Conservation (phyloP, 2,329 filamentous ascomycete genomes). For the Gaeumannomyces sp. region DNA sequence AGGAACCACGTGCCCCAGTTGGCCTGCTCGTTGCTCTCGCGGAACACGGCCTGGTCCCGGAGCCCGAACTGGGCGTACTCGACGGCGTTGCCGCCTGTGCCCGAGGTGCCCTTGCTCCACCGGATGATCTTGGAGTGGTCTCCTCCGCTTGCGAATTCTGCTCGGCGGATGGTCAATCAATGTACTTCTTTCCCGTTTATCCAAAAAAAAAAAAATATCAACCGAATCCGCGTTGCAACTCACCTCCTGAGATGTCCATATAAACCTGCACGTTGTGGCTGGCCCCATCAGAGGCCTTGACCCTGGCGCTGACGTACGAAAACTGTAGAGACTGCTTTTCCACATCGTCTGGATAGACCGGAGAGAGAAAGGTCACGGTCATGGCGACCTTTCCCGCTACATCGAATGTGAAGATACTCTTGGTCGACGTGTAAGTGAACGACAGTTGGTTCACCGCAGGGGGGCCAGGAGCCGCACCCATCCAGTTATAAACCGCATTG, state of each 20-base stretch:
- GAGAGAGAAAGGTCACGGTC: slow-evolving; percentile 65
- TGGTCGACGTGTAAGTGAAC: slow-evolving; percentile 66
- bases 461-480: slow-evolving; percentile 50
- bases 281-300: slow-evolving; percentile 55
- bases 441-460: slow-evolving; percentile 52
- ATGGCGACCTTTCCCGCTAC: slow-evolving; percentile 55
- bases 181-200: too few relatives aligned
- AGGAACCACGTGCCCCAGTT: slow-evolving; percentile 82
- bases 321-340: slow-evolving; percentile 63
- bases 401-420: slow-evolving; percentile 62
- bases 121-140: slow-evolving; percentile 48
- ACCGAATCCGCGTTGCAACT: slow-evolving; percentile 20
- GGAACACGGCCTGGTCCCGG: slow-evolving; percentile 56
- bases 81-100: slow-evolving; percentile 57
- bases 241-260: slow-evolving; percentile 64
- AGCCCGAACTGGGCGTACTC: slow-evolving; percentile 60
- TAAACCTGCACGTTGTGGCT: slow-evolving; percentile 64
- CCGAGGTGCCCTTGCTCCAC: slow-evolving; percentile 52
- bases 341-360: slow-evolving; percentile 60
- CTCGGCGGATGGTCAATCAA: not conserved
- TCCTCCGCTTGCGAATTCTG: slow-evolving; percentile 66
- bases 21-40: slow-evolving; percentile 62
- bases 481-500: slow-evolving; percentile 57
- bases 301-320: slow-evolving; percentile 62
- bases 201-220: not conserved